Conservation (phyloP, 495 filamentous ascomycete species). For the Aspergillus campestris region DNA sequence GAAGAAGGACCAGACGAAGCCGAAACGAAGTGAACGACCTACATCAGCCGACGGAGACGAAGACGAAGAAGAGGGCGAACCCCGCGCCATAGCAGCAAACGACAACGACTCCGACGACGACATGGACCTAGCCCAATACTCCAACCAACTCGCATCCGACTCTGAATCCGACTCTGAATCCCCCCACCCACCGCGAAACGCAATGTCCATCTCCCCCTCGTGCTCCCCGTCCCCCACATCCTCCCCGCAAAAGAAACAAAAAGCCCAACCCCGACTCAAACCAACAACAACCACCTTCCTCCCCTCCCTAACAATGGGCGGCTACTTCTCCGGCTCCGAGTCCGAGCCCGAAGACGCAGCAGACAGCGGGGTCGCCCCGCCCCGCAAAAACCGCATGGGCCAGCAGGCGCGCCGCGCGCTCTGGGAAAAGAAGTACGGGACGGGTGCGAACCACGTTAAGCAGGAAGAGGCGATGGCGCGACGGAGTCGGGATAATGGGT, state of each 20-base stretch:
- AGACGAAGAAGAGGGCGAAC: slow-evolving; percentile 1
- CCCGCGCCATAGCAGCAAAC: slow-evolving; percentile 3
- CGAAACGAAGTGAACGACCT: slow-evolving; percentile 10
- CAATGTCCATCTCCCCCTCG: slow-evolving; percentile 33
- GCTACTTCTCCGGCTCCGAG: slow-evolving; percentile 88
- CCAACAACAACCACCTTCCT: slow-evolving; percentile 68
- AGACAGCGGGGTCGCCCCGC: slow-evolving; percentile 24
- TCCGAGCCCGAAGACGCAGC: slow-evolving; percentile 43
- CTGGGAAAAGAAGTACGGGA: slow-evolving; percentile 88
- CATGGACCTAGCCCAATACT: slow-evolving; percentile 7
- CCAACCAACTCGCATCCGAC: not conserved
- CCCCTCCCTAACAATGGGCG: slow-evolving; percentile 74
- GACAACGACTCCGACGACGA: slow-evolving; percentile 13
- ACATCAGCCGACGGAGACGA: not conserved
- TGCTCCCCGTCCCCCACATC: slow-evolving; percentile 25
- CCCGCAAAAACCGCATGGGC: slow-evolving; percentile 76
- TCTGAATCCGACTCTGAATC: too few species aligned
- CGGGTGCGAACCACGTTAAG: slow-evolving; percentile 64
- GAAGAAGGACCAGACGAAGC: slow-evolving; percentile 15
- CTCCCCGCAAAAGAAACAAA: slow-evolving; percentile 34
- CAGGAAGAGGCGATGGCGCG: slow-evolving; percentile 20
- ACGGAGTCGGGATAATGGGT: slow-evolving; percentile 34
- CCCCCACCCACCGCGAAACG: slow-evolving; percentile 13
- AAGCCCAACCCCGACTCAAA: slow-evolving; percentile 21
- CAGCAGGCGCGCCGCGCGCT: slow-evolving; percentile 78